Base-by-base conservation (phyloP, 768 basidiomycete species). In the Pluteus cervinus region DNA sequence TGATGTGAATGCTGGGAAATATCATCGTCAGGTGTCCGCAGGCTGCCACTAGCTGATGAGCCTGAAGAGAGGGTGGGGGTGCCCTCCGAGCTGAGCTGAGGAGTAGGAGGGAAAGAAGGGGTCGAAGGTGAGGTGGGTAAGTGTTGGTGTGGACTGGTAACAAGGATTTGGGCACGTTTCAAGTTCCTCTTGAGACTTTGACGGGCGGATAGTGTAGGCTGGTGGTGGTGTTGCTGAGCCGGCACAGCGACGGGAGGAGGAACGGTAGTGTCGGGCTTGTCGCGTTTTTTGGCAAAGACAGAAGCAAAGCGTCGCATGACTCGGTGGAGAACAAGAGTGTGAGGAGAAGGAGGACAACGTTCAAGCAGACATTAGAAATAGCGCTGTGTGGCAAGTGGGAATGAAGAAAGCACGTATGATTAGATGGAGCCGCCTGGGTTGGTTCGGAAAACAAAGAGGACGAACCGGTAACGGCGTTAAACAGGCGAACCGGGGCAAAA, bases 251-350 rank as follows among this genome's bases (percentile, higher is more conserved):
- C 28, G 8, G 46, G 33, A 15, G 45, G 29, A 10, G 35, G 40
- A 40, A 54, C 47, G n/a, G 52, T 39, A 45, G 48, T 54, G 40
- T 57, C 58, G 40, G 56, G 54, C 56, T 61, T 71, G 61, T 68
- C 62, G 46, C 58, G 62, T 52, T 60, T 66, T 50, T 61, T 54
- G 52, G 56, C 50, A 47, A 85, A 75, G 50, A 77, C 72, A 35
- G 78, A 73, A 40, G 71, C 71, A 53, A 86, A 60, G 48, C 81
- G 75, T 52, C 79, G 79, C 81, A 84, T 84, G 46, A 34, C 30
- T 29, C 17, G 25, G 29, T 22, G 30, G 33, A 24, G 42, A 26
- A 21, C 12, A 37, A 38, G 24, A 23, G 35, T 28, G 36, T 17
- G 29, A 36, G 39, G 29, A 21, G 25, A 25, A 25, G 25, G 28